These are phyloP conservation scores for Pythium volutum DNA, from an alignment of 352 stramenopile genomes.

Conservation along the genomic window DNA sequence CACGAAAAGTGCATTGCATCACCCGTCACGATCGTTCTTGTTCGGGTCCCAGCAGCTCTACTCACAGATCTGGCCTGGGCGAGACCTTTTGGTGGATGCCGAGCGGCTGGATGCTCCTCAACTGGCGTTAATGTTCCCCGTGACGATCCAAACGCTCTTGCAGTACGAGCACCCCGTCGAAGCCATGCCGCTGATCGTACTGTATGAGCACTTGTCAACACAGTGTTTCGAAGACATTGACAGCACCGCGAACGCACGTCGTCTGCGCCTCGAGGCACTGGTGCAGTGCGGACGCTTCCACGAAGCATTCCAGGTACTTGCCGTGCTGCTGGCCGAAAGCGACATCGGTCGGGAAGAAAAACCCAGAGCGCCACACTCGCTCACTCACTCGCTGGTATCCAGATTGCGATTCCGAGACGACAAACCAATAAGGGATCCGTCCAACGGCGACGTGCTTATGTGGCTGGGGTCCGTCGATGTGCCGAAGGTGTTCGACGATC, in stretches of 20 bases:
- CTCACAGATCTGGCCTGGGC: conserved; percentile 56
- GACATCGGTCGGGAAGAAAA: not conserved
- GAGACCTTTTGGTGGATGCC: conserved; percentile 40
- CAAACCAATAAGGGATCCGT: conserved; percentile 13
- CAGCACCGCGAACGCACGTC: conserved; percentile 50
- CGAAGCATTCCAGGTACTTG: conserved; percentile 43
- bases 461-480: conserved; percentile 23
- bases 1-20: conserved; percentile 47
- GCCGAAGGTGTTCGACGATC: conserved; percentile 10
- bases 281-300: conserved; percentile 47
- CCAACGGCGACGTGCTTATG: conserved; percentile 9
- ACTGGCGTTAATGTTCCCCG: conserved; percentile 35
- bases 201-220: conserved; percentile 46
- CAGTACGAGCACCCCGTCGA: conserved; percentile 43
- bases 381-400: not conserved
- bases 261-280: conserved; percentile 49
- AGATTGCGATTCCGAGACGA: conserved; percentile 24
- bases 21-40: conserved; percentile 53
- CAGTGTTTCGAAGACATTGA: conserved; percentile 43
- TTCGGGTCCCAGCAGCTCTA: conserved; percentile 55
- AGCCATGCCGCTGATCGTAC: conserved; percentile 54
- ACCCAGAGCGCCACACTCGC: not conserved
- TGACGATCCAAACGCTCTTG: conserved; percentile 52
- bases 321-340: conserved; percentile 28
- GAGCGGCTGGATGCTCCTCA: conserved; percentile 40